Evolutionary conservation across 352 stramenopile genomes (phyloP).

Genomic region (Globisporangium lucens): DNA sequence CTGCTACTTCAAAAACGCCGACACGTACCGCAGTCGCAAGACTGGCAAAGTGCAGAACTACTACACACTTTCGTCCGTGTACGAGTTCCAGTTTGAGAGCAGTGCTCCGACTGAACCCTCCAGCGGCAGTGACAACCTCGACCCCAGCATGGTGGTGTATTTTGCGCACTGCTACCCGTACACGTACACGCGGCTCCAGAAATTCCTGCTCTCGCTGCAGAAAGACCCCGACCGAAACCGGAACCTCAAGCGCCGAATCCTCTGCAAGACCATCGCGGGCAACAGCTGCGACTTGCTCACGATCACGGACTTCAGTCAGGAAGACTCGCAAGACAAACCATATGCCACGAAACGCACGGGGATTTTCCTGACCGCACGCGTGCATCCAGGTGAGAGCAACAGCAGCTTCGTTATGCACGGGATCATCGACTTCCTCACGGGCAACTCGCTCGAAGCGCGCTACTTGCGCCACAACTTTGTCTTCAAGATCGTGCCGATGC

Average conservation of each 20-base stretch:
- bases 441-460: conserved; percentile 57
- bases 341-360: conserved; percentile 32
- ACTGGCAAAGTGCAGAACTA: conserved; percentile 46
- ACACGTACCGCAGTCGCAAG: conserved; percentile 58
- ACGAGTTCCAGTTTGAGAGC: conserved; percentile 34
- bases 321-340: conserved; percentile 33
- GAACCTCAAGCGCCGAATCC: conserved; percentile 51
- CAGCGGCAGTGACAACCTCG: not conserved
- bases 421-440: conserved; percentile 85
- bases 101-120: not conserved
- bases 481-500: conserved; percentile 91
- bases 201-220: conserved; percentile 48
- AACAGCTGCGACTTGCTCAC: conserved; percentile 89
- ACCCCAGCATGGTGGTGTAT: conserved; percentile 32
- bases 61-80: conserved; percentile 81
- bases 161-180: conserved; percentile 88
- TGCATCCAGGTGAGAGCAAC: conserved; percentile 90
- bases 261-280: conserved; percentile 81
- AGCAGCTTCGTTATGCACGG: conserved; percentile 89
- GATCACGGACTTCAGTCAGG: conserved; percentile 77
- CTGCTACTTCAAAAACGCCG: conserved; percentile 82
- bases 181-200: conserved; percentile 75
- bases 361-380: conserved; percentile 78
- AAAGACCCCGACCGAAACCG: conserved; percentile 43
- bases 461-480: conserved; percentile 82